Evolutionary conservation across 2,329 filamentous ascomycete species (phyloP).

Genomic region (Boeremia exigua): DNA sequence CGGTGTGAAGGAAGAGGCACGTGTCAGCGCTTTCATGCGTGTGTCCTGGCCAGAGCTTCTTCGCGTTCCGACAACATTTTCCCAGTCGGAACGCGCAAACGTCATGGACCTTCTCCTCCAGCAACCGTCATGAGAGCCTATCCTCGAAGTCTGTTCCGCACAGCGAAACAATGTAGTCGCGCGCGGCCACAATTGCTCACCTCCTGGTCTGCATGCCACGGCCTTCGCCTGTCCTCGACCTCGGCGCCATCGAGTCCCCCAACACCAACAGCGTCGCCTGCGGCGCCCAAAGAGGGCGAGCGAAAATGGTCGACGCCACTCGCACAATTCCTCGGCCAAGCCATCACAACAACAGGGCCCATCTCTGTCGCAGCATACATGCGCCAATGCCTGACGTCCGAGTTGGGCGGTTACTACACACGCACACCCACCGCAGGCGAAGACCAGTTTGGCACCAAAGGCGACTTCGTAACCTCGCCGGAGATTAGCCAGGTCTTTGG

Average conservation of each 20-base stretch:
- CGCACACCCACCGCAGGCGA: slow-evolving; percentile 68
- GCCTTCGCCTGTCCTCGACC: slow-evolving; percentile 48
- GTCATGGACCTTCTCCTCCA: slow-evolving; percentile 42
- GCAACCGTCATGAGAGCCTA: slow-evolving; percentile 38
- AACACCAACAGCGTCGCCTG: slow-evolving; percentile 19
- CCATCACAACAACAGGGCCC: slow-evolving; percentile 87
- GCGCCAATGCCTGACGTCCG: slow-evolving; percentile 96
- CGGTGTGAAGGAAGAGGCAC: slow-evolving; percentile 2
- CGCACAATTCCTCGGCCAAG: slow-evolving; percentile 83
- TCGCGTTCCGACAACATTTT: slow-evolving; percentile 39
- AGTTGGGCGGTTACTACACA: slow-evolving; percentile 93
- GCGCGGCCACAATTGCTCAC: slow-evolving; percentile 12
- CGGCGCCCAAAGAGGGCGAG: slow-evolving; percentile 23
- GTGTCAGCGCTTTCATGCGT: slow-evolving; percentile 20
- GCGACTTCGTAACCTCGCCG: slow-evolving; percentile 95
- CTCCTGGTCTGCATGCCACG: slow-evolving; percentile 17
- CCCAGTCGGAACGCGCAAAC: slow-evolving; percentile 27
- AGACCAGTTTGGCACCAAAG: slow-evolving; percentile 90
- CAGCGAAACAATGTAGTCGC: slow-evolving; percentile 27
- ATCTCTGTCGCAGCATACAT: slow-evolving; percentile 93
- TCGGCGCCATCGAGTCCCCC: slow-evolving; percentile 22
- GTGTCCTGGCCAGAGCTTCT: slow-evolving; percentile 43
- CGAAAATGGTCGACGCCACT: slow-evolving; percentile 89
- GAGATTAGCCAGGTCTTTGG: slow-evolving; percentile 98
- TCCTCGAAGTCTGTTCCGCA: slow-evolving; percentile 35